Conservation (phyloP, 768 basidiomycete species). For the Favolaschia claudopus region DNA sequence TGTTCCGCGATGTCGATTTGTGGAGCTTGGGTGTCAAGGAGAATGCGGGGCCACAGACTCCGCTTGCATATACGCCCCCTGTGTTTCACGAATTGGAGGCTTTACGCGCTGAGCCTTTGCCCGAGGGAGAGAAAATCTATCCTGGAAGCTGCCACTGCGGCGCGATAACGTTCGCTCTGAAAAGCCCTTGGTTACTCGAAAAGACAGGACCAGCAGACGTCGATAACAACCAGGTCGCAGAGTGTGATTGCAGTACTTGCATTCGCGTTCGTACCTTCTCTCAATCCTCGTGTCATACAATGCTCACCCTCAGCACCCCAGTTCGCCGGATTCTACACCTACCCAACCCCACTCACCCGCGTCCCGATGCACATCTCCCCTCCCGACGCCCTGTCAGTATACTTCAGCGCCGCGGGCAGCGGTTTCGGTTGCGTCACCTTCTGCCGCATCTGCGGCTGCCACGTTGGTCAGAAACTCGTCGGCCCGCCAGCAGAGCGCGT, state of each 20-base stretch:
- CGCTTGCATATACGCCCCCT: conserved; percentile 1
- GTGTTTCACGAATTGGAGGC: conserved; percentile 15
- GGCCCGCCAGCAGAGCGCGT: conserved; percentile 22
- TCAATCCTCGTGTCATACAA: neutral
- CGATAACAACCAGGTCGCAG: conserved; percentile 14
- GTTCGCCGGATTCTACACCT: conserved; percentile 23
- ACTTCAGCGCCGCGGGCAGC: conserved; percentile 23
- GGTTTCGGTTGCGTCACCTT: conserved; percentile 17
- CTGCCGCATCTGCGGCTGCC: conserved; percentile 24
- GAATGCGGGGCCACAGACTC: neutral
- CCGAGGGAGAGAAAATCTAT: conserved; percentile 25
- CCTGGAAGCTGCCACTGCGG: conserved; percentile 30
- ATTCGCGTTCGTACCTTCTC: conserved; percentile 13
- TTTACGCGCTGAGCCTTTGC: conserved; percentile 8
- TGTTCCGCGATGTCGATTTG: conserved; percentile 19
- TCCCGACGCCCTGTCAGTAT: conserved; percentile 17
- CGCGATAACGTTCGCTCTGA: conserved; percentile 22
- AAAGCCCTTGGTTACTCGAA: conserved; percentile 22
- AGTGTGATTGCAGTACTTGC: conserved; percentile 27
- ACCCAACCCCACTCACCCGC: conserved; percentile 21
- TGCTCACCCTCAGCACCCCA: neutral
- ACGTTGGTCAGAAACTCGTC: conserved; percentile 16
- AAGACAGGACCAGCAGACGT: conserved; percentile 13
- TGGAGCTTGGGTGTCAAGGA: conserved; percentile 13
- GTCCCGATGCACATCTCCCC: conserved; percentile 12